phyloP scores from a whole-genome alignment of 352 stramenopile genomes.

The Phytophthora pinifolia region DNA sequence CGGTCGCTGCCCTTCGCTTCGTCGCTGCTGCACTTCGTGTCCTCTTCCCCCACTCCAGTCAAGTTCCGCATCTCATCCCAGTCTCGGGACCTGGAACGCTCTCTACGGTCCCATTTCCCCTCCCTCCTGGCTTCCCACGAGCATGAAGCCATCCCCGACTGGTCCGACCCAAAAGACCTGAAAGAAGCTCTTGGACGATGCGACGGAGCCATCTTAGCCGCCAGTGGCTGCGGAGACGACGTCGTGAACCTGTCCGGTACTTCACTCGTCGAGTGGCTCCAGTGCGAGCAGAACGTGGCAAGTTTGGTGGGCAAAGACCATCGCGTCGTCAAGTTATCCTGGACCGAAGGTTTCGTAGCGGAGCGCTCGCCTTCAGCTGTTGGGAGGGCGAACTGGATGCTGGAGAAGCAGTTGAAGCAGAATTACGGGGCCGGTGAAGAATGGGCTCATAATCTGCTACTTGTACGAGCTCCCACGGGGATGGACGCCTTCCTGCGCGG shows the following conservation, averaged over 20 bases:
- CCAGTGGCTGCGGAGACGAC: conserved; percentile 20
- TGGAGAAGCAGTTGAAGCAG: conserved; percentile 46
- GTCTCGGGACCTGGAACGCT: conserved; percentile 26
- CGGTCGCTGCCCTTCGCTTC: conserved; percentile 30
- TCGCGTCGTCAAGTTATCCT: conserved; percentile 60
- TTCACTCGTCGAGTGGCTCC: conserved; percentile 22
- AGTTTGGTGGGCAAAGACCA: conserved; percentile 25
- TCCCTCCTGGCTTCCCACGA: conserved; percentile 31
- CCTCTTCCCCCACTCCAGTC: neutral
- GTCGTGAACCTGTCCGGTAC: conserved; percentile 23
- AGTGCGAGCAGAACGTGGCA: conserved; percentile 28
- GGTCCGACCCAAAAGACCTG: conserved; percentile 42
- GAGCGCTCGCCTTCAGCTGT: conserved; percentile 33
- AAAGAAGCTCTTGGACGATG: conserved; percentile 43
- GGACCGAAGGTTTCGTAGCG: conserved; percentile 38
- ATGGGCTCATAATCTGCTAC: conserved; percentile 20
- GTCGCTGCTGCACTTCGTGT: conserved; percentile 18
- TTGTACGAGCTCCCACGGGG: conserved; percentile 44
- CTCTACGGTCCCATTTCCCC: conserved; percentile 28
- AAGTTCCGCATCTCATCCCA: conserved; percentile 25
- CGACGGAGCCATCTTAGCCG: conserved; percentile 47
- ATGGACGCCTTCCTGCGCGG: conserved; percentile 69
- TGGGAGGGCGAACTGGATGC: conserved; percentile 40
- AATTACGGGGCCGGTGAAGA: conserved; percentile 8
- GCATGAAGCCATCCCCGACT: conserved; percentile 41